phyloP scores from a whole-genome alignment of 345 rosid species.

The Firmiana major region DNA sequence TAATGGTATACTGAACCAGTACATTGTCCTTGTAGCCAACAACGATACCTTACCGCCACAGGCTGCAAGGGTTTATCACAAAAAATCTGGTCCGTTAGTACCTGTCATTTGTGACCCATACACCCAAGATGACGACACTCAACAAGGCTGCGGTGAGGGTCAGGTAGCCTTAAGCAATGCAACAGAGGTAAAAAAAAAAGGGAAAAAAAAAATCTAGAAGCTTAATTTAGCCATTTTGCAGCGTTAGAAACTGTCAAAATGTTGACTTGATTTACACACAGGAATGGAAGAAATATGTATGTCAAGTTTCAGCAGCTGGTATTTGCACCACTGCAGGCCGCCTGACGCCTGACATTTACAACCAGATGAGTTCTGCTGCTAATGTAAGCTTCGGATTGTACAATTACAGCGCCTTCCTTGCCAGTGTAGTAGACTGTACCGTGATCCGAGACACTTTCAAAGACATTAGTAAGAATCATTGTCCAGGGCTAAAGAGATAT shows the following conservation, averaged over 20 bases:
- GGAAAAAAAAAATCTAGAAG: too few relatives aligned
- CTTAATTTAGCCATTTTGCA: neutral
- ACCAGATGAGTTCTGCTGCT: slow-evolving; percentile 36
- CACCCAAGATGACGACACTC: slow-evolving; percentile 14
- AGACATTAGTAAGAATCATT: slow-evolving; percentile 18
- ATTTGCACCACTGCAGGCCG: slow-evolving; percentile 39
- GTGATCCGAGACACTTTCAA: slow-evolving; percentile 37
- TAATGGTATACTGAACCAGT: slow-evolving; percentile 37
- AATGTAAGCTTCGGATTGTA: slow-evolving; percentile 40
- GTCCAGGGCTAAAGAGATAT: slow-evolving; percentile 31
- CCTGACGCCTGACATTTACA: slow-evolving; percentile 31
- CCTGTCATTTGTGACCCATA: slow-evolving; percentile 61
- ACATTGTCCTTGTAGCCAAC: slow-evolving; percentile 49
- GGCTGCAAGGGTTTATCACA: slow-evolving; percentile 41
- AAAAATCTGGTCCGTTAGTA: slow-evolving; percentile 65
- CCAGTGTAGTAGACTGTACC: slow-evolving; percentile 34
- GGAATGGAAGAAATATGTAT: slow-evolving; percentile 49
- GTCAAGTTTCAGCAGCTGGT: slow-evolving; percentile 41
- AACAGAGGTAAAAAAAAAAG: slow-evolving; percentile 57
- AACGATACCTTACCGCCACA: slow-evolving; percentile 30
- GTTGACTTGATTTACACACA: slow-evolving; percentile 14
- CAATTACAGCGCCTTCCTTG: slow-evolving; percentile 36
- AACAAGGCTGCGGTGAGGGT: slow-evolving; percentile 33
- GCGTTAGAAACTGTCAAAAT: neutral
- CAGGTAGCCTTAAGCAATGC: slow-evolving; percentile 50